Base-by-base conservation (phyloP, 2,329 filamentous ascomycete species). In the Akanthomyces muscarius region DNA sequence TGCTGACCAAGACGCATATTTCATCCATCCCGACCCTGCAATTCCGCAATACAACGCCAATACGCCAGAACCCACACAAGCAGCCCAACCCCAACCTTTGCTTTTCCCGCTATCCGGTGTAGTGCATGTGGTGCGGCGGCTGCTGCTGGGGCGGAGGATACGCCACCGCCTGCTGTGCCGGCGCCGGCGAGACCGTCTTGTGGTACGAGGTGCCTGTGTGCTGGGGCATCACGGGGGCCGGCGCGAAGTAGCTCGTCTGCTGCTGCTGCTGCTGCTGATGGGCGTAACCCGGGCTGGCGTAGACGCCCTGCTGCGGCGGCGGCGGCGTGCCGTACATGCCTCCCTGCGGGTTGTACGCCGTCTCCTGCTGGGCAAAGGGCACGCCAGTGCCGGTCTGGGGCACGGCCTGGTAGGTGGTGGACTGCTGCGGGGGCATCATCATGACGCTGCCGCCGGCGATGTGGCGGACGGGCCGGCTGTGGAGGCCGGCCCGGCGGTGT, bases 401-500 rank as follows among this genome's bases (percentile, higher is more conserved):
- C 18, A 66, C 66, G 47, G 67, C 51, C 28, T 63, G 36, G 41
- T 67, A 65, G 44, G 42, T 47, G 45, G 38, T 54, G 47, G 47
- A 14, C 33, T 58, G 48, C 53, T 61, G 64, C 54, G 66, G 48
- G 33, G 56, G 62, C 30, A 51, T 23, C 53, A 56, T 52, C 42
- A 60, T 30, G 38, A 47, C 42, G 50, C 65, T 30, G 30, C 13
- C 38, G 38, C 38, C 57, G n/a, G 38, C 42, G 21, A 47, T 55
- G 7, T 61, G 25, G 36, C 54, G 48, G 36, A 68, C 55, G 8
- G 77, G 75, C 64, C 66, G 73, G 67, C 70, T 73, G 68, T 76
- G 78, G 6, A 79, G 72, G 21, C 80, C 79, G 11, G 73, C 74
- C 48, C 71, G 71, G 63, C 80, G 79, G 66, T 83, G 80, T 16